Evolutionary conservation across 192 early-diverging fungal species (phyloP).

Genomic region (Dissophora globulifera): DNA sequence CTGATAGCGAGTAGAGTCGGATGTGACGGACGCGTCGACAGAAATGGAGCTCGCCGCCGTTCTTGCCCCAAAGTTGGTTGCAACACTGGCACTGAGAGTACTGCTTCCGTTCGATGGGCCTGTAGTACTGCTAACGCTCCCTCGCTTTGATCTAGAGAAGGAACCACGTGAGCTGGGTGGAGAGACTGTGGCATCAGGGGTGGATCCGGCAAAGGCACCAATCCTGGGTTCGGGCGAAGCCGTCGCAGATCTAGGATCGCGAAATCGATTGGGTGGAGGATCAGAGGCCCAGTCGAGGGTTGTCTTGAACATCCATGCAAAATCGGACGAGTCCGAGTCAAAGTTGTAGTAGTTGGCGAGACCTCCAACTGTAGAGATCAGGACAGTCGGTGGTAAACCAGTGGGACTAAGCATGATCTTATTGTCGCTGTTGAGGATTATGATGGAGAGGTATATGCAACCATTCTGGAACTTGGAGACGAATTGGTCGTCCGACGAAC

Average conservation of each 20-base stretch:
- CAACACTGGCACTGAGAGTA: conserved; percentile 2
- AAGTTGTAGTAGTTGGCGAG: conserved; percentile 42
- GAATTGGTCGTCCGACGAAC: conserved; percentile 38
- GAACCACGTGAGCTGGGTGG: conserved; percentile 29
- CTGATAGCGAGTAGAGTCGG: not conserved
- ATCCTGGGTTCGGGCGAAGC: not conserved
- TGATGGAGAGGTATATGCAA: conserved; percentile 53
- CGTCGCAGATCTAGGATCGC: not conserved
- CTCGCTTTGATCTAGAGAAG: conserved; percentile 20
- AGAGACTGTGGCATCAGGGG: conserved; percentile 5
- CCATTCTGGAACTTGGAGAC: conserved; percentile 48
- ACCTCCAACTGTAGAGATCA: conserved; percentile 27
- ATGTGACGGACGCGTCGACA: conserved; percentile 13
- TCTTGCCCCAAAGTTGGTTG: not conserved
- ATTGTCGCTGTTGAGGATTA: conserved; percentile 56
- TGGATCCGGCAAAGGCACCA: not conserved
- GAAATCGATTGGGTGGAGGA: not conserved
- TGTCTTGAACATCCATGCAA: conserved; percentile 52
- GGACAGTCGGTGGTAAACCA: conserved; percentile 34
- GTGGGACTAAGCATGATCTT: conserved; percentile 49
- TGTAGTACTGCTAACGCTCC: conserved; percentile 11
- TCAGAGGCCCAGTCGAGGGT: conserved; percentile 45
- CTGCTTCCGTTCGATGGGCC: not conserved
- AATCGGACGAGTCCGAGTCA: conserved; percentile 46
- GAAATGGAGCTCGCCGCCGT: conserved; percentile 15